These are phyloP conservation scores for Apiotrichum akiyoshidainum DNA, from an alignment of 1,284 basidiomycete genomes.

Conservation along the genomic window DNA sequence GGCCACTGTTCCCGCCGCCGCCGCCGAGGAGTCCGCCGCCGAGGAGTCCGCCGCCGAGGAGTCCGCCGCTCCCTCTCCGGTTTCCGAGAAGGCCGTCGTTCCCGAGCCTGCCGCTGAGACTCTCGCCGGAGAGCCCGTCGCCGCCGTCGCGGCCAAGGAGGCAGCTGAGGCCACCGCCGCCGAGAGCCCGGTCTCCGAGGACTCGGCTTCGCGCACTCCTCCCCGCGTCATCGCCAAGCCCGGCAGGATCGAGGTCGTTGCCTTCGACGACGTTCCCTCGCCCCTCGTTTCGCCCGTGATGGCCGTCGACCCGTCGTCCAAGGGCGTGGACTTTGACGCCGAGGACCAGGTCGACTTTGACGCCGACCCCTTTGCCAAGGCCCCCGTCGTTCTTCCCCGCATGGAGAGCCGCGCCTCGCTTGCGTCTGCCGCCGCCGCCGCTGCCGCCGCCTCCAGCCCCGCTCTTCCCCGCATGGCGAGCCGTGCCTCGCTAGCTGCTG, in stretches of 20 bases:
- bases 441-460: too few species aligned
- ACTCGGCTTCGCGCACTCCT: neutral
- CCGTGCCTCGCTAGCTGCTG: too few species aligned
- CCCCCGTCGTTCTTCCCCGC: neutral
- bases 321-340: too few species aligned
- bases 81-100: neutral
- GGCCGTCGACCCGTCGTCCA: neutral
- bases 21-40: neutral
- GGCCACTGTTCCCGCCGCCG: too few species aligned
- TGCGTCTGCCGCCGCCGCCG: neutral
- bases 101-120: neutral
- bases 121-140: neutral
- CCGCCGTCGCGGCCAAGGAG: neutral
- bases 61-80: neutral
- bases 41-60: neutral
- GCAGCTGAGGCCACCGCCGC: neutral
- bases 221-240: neutral
- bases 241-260: neutral
- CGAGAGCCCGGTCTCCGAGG: neutral
- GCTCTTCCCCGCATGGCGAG: neutral
- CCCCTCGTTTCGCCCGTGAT: neutral
- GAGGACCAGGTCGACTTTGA: neutral
- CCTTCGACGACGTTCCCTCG: neutral
- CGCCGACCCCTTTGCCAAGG: slow-evolving; percentile 1
- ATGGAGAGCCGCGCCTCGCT: neutral